phyloP scores from a whole-genome alignment of 1,139 yeast genomes.

The Wickerhamomyces sp. region DNA sequence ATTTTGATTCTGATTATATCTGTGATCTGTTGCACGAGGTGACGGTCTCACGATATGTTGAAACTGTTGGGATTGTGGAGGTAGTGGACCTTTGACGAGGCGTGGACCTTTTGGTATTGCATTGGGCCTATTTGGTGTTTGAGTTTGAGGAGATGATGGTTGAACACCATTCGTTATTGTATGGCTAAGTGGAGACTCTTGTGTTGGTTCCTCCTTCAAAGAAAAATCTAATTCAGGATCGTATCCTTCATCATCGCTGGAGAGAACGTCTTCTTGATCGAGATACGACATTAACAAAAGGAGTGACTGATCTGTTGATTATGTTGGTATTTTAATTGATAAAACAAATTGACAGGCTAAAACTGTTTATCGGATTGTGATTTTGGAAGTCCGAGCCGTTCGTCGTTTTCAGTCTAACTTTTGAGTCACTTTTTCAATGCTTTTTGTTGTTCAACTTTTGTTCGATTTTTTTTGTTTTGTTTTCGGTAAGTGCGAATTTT shows the following conservation, averaged over 20 bases:
- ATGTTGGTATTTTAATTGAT: no score
- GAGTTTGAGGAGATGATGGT: background rate
- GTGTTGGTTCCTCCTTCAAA: background rate
- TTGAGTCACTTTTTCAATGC: no score
- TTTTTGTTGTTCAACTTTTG: no score
- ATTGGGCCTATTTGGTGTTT: background rate
- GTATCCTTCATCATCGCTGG: slow-evolving; percentile 13
- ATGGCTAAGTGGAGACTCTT: background rate
- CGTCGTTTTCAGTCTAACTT: no score
- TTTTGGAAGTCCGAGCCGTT: no score
- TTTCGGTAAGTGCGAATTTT: no score
- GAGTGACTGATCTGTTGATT: no score
- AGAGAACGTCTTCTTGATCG: slow-evolving; percentile 3
- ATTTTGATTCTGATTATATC: background rate
- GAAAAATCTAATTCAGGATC: slow-evolving; percentile 8
- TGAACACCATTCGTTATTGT: background rate
- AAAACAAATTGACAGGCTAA: no score
- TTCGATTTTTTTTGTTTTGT: no score
- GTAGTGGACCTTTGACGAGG: background rate
- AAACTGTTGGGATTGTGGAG: background rate
- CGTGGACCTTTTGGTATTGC: background rate
- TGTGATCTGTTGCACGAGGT: no score
- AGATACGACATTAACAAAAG: background rate
- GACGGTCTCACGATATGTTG: no score
- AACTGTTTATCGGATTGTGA: no score